These are phyloP conservation scores for Alternaria arbusti DNA, from an alignment of 2,329 filamentous ascomycete genomes.

Conservation along the genomic window DNA sequence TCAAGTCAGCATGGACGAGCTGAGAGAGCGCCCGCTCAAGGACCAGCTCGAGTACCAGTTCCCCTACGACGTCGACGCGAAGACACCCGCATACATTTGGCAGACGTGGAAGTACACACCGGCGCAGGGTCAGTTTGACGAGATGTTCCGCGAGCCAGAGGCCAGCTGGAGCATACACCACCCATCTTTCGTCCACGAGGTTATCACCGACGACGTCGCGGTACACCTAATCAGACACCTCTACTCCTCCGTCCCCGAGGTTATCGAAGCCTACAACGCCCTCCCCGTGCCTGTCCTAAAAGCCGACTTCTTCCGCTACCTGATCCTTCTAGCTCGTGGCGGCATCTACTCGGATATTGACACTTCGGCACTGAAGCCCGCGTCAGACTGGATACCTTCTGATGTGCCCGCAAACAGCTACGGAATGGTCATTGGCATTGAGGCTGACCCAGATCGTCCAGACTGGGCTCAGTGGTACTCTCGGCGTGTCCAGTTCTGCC, in stretches of 20 bases:
- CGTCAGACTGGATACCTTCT: constrained; percentile 84
- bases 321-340: constrained; percentile 75
- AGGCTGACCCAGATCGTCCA: constrained; percentile 89
- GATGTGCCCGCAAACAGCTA: constrained; percentile 77
- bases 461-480: constrained; percentile 98
- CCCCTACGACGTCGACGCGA: constrained; percentile 84
- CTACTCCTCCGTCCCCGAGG: constrained; percentile 71
- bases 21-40: constrained; percentile 74
- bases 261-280: constrained; percentile 57
- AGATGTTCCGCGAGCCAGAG: constrained; percentile 79
- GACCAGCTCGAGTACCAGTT: constrained; percentile 90
- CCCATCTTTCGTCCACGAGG: constrained; percentile 92
- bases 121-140: constrained; percentile 74
- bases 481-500: constrained; percentile 94
- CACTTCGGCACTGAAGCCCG: constrained; percentile 82
- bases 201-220: constrained; percentile 90
- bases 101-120: constrained; percentile 97
- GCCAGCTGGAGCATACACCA: constrained; percentile 88
- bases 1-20: constrained; percentile 72
- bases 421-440: constrained; percentile 90
- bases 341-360: constrained; percentile 86
- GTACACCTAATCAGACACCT: constrained; percentile 81
- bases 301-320: constrained; percentile 71
- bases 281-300: constrained; percentile 62
- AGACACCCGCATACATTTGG: constrained; percentile 98